Conservation (phyloP, 2,329 filamentous ascomycete genomes). For the Claviceps purpurea region DNA sequence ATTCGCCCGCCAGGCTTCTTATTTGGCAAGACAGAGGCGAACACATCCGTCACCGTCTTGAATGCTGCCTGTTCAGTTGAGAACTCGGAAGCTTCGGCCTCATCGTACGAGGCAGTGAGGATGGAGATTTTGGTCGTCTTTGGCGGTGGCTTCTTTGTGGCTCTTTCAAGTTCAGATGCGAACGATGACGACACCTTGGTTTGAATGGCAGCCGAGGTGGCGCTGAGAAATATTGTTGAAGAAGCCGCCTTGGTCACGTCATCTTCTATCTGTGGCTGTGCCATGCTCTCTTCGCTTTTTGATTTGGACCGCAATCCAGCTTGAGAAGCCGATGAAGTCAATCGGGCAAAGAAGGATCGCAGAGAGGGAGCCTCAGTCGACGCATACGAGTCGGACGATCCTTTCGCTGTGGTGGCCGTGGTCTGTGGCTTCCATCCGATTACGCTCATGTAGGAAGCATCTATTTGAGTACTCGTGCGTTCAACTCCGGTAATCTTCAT, state of each 20-base stretch:
- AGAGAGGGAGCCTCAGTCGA: conserved; percentile 45
- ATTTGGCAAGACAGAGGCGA: conserved; percentile 77
- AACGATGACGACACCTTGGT: conserved; percentile 63
- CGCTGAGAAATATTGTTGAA: conserved; percentile 75
- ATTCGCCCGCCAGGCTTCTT: conserved; percentile 73
- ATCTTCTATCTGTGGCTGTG: conserved; percentile 50
- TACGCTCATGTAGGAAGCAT: conserved; percentile 77
- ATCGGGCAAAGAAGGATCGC: conserved; percentile 65
- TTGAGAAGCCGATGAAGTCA: conserved; percentile 47
- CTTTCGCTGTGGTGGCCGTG: conserved; percentile 24
- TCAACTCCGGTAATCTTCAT: conserved; percentile 79
- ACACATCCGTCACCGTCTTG: conserved; percentile 59
- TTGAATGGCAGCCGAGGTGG: conserved; percentile 70
- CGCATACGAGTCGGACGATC: conserved; percentile 33
- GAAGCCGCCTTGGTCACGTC: conserved; percentile 58
- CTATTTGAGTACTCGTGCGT: conserved; percentile 79
- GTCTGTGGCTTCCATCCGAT: conserved; percentile 66
- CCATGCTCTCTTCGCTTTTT: conserved; percentile 47
- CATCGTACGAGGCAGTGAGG: conserved; percentile 82
- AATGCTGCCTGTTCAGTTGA: conserved; percentile 28
- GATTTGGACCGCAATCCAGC: conserved; percentile 37
- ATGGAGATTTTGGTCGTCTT: conserved; percentile 77
- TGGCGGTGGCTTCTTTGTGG: conserved; percentile 93
- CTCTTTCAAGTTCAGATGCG: conserved; percentile 76
- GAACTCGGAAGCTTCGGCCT: conserved; percentile 52